A percentile compares a stretch with the other conserved stretches of the same genome.
phyloP scores from a whole-genome alignment of 352 stramenopile species.

The Salisapilia sapeloensis region DNA sequence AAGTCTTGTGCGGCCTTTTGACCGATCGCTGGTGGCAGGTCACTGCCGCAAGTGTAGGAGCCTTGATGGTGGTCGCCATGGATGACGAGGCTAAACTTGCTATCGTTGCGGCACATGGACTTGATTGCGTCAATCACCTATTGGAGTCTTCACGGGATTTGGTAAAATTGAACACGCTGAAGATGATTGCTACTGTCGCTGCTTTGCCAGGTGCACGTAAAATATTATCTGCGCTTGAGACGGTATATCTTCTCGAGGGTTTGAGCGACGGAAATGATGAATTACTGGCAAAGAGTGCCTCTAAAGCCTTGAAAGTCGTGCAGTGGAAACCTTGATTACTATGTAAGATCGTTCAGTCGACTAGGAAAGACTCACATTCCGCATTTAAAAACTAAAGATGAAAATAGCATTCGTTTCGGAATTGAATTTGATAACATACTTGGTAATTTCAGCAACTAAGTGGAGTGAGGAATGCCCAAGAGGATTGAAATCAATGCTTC shows the following conservation, averaged over 20 bases:
- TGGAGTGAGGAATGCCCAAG: too few relatives aligned
- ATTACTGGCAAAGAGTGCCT: conserved; percentile 37
- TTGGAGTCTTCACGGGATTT: conserved; percentile 34
- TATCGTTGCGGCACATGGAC: conserved; percentile 26
- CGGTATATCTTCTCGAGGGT: conserved; percentile 24
- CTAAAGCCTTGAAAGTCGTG: conserved; percentile 25
- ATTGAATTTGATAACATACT: too few relatives aligned
- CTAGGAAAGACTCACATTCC: too few relatives aligned
- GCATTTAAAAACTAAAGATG: too few relatives aligned
- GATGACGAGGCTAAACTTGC: conserved; percentile 51
- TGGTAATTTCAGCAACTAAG: too few relatives aligned
- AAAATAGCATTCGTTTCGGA: too few relatives aligned
- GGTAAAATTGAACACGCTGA: conserved; percentile 46
- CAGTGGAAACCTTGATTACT: conserved; percentile 32
- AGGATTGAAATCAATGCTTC: too few relatives aligned
- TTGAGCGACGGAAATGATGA: conserved; percentile 18
- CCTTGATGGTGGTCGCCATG: conserved; percentile 45
- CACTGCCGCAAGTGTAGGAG: conserved; percentile 21
- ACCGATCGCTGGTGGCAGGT: conserved; percentile 38
- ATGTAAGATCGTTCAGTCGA: too few relatives aligned
- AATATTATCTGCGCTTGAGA: conserved; percentile 25
- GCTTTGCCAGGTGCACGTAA: conserved; percentile 30
- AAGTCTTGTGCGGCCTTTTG: conserved; percentile 35
- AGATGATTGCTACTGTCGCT: conserved; percentile 40
- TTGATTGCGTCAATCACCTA: conserved; percentile 33